These are phyloP conservation scores for Xylogone sp. DNA, from an alignment of 2,329 filamentous ascomycete species.

Conservation along the genomic window DNA sequence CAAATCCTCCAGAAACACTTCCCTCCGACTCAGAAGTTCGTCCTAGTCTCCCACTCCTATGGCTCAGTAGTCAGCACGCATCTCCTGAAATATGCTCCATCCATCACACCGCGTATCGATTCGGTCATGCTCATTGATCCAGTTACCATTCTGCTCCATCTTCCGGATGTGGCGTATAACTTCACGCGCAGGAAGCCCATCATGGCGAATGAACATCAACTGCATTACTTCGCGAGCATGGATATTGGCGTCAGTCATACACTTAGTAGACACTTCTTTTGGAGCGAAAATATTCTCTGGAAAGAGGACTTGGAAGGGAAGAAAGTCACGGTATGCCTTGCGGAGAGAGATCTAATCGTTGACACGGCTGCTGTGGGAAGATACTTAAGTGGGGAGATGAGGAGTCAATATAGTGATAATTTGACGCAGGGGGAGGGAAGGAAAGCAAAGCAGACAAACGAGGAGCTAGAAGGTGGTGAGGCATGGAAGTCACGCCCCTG, in stretches of 20 bases:
- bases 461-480: conserved; percentile 13
- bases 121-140: conserved; percentile 55
- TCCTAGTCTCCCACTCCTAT: conserved; percentile 50
- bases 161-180: conserved; percentile 61
- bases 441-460: not conserved
- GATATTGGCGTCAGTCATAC: conserved; percentile 57
- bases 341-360: conserved; percentile 50
- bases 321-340: conserved; percentile 44
- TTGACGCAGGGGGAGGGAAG: not conserved
- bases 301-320: conserved; percentile 45
- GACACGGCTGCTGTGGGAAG: conserved; percentile 47
- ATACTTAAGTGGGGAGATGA: conserved; percentile 38
- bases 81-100: conserved; percentile 40
- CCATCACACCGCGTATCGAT: conserved; percentile 39
- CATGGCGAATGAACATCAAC: conserved; percentile 52
- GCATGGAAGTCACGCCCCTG: conserved; percentile 27
- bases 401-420: not conserved
- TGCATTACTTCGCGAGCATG: conserved; percentile 57
- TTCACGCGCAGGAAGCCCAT: conserved; percentile 44
- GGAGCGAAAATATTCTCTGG: conserved; percentile 58
- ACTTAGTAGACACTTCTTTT: conserved; percentile 55
- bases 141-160: conserved; percentile 55
- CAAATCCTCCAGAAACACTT: conserved; percentile 48
- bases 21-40: conserved; percentile 40
- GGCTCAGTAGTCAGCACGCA: conserved; percentile 54